Percentiles rank a stretch among this genome's conserved stretches.
These are phyloP conservation scores for Beauveria rudraprayagi DNA, from an alignment of 2,329 filamentous ascomycete species.

Conservation along the genomic window DNA sequence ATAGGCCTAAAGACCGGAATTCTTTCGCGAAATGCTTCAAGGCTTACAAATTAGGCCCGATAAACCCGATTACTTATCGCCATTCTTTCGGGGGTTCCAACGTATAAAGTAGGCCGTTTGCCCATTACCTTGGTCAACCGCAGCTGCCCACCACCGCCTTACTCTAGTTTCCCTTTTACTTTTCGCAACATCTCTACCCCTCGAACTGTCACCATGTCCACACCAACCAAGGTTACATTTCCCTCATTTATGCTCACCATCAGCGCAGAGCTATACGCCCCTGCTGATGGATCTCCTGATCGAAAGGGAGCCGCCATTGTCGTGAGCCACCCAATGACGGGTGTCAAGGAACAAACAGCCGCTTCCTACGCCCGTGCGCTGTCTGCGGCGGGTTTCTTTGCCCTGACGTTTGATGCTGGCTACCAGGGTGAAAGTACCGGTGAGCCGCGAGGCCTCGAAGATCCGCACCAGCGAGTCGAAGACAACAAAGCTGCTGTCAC, in stretches of 20 bases:
- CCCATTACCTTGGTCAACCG: too few relatives aligned
- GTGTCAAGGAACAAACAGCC: constrained; percentile 30
- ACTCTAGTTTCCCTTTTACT: neutral
- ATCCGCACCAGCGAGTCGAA: constrained; percentile 27
- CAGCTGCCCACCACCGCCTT: too few relatives aligned
- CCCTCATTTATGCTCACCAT: constrained; percentile 5
- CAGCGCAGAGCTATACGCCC: constrained; percentile 9
- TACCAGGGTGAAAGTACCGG: constrained; percentile 30
- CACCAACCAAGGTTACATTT: constrained; percentile 4
- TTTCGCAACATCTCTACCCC: neutral
- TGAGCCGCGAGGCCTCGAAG: constrained; percentile 27
- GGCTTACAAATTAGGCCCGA: neutral
- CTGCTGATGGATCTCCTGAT: constrained; percentile 2
- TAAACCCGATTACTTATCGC: neutral
- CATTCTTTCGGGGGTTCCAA: neutral
- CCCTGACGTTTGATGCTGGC: constrained; percentile 25
- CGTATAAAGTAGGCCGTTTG: neutral
- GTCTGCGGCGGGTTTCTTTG: constrained; percentile 22
- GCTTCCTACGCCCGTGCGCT: constrained; percentile 23
- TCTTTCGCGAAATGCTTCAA: too few relatives aligned
- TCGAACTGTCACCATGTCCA: neutral
- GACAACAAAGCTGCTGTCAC: constrained; percentile 28
- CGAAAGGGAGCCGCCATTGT: constrained; percentile 15
- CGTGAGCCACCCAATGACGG: constrained; percentile 21
- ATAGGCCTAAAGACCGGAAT: too few relatives aligned